Base-by-base conservation (phyloP, 106 monocot species). In the Amphibolis antarctica region DNA sequence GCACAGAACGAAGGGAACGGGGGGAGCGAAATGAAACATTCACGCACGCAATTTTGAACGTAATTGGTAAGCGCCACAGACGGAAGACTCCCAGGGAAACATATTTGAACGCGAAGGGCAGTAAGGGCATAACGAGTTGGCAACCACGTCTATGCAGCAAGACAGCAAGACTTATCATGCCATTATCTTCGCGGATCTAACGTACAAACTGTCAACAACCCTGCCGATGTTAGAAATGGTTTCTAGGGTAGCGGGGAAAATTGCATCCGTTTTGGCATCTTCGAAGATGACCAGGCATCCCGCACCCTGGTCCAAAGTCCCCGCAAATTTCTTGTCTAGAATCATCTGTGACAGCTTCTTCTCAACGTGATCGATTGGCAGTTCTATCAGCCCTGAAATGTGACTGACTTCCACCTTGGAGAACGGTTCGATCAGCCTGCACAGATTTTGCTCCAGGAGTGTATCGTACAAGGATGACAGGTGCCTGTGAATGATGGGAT, bases 281-380 rank as follows among this genome's bases (percentile, higher is more conserved):
- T 96, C 89, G 27, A 89, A 96, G 31, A 96, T 86, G 44, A 89
- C 62, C 28, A 94, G 81, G 71, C 83, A 84, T 10, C 86, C 94
- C 0, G 83, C 89, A 19, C 94, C 89, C 75, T 86, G 89, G 53
- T 86, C 94, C 19, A 89, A 64, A 14, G 94, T 94, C 28, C 89
- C 94, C 7, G 94, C 86, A 61, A 94, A 89, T 72, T 94, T 89
- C 83, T 89, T 94, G 78, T 94, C 94, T 1, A 94, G 74, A 25
- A 89, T 94, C 89, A 94, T 83, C 71, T 89, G 94, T 0, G 86
- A 89, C 0, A 89, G 79, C 81, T 94, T 94, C 70, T 79, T 89
- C 75, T 94, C 94, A 55, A 94, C 94, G 46, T 89, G 89, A 29
- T 76, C 79, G 1, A 86, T 22, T 0, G 75, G 81, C 67, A 94